These are phyloP conservation scores for Trichosporon faecale DNA, from an alignment of 1,284 basidiomycete genomes.

Conservation along the genomic window DNA sequence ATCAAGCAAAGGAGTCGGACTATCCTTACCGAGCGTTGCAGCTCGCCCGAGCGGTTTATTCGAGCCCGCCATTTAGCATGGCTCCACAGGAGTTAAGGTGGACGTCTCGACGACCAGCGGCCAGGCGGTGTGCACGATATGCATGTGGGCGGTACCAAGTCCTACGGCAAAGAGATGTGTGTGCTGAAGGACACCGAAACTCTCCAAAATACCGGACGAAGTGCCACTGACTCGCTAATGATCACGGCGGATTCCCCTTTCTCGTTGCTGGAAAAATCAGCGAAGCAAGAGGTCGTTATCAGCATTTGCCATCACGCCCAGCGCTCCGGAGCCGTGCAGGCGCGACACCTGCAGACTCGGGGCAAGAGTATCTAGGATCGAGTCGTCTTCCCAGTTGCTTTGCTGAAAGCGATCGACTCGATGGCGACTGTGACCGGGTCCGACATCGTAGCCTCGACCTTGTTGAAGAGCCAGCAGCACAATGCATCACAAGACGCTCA, in stretches of 20 bases:
- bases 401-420: not conserved
- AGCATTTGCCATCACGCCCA: too few species aligned
- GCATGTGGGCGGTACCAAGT: not conserved
- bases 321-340: too few species aligned
- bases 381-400: not conserved
- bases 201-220: too few species aligned
- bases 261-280: too few species aligned
- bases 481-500: not conserved
- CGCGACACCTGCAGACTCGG: too few species aligned
- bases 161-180: too few species aligned
- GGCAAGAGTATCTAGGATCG: not conserved
- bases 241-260: too few species aligned
- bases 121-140: not conserved
- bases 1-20: not conserved
- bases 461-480: not conserved
- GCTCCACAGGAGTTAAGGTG: not conserved
- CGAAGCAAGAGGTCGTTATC: too few species aligned
- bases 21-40: not conserved
- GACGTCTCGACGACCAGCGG: not conserved
- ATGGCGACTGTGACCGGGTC: not conserved
- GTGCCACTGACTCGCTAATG: too few species aligned
- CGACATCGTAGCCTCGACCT: too few species aligned
- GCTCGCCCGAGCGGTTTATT: not conserved
- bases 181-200: too few species aligned
- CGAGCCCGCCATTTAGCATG: not conserved